Base-by-base conservation (phyloP, 2,329 filamentous ascomycete genomes). In the Trichothecium sympodiale region DNA sequence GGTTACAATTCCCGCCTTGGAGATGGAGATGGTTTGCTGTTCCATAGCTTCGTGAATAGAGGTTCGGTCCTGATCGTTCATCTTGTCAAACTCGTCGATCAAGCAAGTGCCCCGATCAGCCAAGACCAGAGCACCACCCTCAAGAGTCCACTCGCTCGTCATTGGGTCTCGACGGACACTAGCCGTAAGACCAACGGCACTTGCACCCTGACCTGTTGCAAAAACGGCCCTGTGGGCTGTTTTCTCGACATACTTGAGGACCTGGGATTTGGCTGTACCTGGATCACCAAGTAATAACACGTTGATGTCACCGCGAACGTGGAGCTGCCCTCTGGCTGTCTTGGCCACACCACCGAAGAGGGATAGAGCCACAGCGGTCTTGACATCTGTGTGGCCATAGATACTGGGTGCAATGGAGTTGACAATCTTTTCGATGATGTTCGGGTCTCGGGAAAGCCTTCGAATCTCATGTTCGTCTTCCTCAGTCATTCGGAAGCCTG, bases 21-120 rank as follows among this genome's bases (percentile, higher is more conserved):
- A 94, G 53, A 98, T 98, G 41, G 89, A 96, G 47, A 98, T 98
- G 2, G 91, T 98, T 62, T 98, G 91, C 61, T 98, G 91, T 60
- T 98, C 91, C 91, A 98, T 98, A 41, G 91, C 91, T 68, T 98
- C 91, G 71, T 98, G 91, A 48, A 98, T 98, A 7, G 87, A 94
- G 1, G 91, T 96, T 45, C 91, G 78, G 58, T 98, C 91, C 55
- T 96, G 87, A 56, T 98, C 91, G 57, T 96, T 96, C 91, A 98
- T 98, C 71, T 98, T 98, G 73, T 98, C 91, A 50, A 98, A 98
- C 61, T 98, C 91, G 51, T 98, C 91, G 43, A 98, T 98, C 20
- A 98, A 69, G 52, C 91, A 96, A 13, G 86, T 94, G 29, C 91
- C 91, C 45, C 85, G 82, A 56, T 98, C 91, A 13, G 91, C 91